A percentile compares a stretch with the other conserved stretches of the same genome.
Evolutionary conservation across 176 grass and related monocot genomes (phyloP).

Genomic region (Calamus simplicifolius): DNA sequence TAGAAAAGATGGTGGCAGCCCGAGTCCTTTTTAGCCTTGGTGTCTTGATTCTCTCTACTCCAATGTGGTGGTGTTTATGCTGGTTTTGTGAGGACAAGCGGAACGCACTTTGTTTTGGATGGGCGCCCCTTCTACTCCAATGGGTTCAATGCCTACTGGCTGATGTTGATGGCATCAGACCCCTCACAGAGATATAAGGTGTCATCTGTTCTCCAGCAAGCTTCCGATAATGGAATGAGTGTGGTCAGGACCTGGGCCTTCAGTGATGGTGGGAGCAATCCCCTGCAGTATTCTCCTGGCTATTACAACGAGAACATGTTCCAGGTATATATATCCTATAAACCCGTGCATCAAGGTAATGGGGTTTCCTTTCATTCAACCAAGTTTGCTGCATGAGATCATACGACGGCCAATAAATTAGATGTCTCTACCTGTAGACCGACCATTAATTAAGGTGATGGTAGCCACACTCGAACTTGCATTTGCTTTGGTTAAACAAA

Average conservation of each 20-base stretch:
- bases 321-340: not conserved
- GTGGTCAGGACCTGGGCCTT: slow-evolving; percentile 7
- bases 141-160: slow-evolving; percentile 11
- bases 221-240: not conserved
- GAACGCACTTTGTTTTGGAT: slow-evolving; percentile 1
- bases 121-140: not conserved
- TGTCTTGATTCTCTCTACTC: too few relatives aligned
- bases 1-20: too few relatives aligned
- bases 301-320: slow-evolving; percentile 11
- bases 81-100: not conserved
- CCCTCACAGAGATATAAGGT: not conserved
- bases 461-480: too few relatives aligned
- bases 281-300: not conserved
- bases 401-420: too few relatives aligned
- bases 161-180: slow-evolving; percentile 3
- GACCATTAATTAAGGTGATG: too few relatives aligned
- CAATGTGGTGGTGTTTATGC: too few relatives aligned
- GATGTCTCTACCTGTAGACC: too few relatives aligned
- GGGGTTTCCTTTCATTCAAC: too few relatives aligned
- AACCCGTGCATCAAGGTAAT: too few relatives aligned
- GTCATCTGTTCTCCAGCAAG: not conserved
- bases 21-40: too few relatives aligned
- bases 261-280: not conserved
- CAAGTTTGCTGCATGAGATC: too few relatives aligned
- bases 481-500: too few relatives aligned